A percentile compares a stretch with the other conserved stretches of the same genome.
Evolutionary conservation across 2,329 filamentous ascomycete species (phyloP).

Genomic region (Aspergillus sergii): DNA sequence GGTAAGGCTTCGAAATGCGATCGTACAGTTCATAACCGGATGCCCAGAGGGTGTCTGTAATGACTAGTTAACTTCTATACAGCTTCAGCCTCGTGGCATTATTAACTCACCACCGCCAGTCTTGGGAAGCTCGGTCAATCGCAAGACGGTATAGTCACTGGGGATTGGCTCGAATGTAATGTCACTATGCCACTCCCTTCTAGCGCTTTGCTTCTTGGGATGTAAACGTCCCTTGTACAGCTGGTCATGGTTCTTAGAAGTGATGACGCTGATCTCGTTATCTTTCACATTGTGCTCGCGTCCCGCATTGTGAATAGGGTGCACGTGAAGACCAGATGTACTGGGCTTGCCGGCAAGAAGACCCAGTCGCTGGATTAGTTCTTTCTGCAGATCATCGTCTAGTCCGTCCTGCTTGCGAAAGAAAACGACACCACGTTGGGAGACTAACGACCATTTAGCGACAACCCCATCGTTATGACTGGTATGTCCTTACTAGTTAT

Average conservation of each 20-base stretch:
- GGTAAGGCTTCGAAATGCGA: constrained; percentile 42
- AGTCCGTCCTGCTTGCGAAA: constrained; percentile 56
- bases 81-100: background rate
- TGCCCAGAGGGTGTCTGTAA: constrained; percentile 47
- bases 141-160: constrained; percentile 51
- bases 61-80: background rate
- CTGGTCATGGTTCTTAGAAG: constrained; percentile 42
- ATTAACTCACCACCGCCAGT: constrained; percentile 42
- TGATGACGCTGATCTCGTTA: constrained; percentile 55
- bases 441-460: constrained; percentile 38
- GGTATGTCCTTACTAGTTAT: constrained; percentile 29
- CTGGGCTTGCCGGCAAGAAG: constrained; percentile 51
- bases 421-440: constrained; percentile 57
- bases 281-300: constrained; percentile 51
- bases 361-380: constrained; percentile 53
- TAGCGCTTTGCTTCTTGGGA: constrained; percentile 30
- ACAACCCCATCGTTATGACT: background rate
- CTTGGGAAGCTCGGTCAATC: constrained; percentile 46
- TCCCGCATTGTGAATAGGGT: constrained; percentile 53
- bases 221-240: constrained; percentile 40
- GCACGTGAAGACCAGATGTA: constrained; percentile 50
- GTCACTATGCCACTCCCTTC: constrained; percentile 52
- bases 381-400: constrained; percentile 55
- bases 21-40: constrained; percentile 48
- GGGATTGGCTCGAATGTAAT: constrained; percentile 53